A percentile compares a stretch with the other conserved stretches of the same genome.
phyloP scores from a whole-genome alignment of 1,139 yeast genomes.

The Zygoascus meyerae region DNA sequence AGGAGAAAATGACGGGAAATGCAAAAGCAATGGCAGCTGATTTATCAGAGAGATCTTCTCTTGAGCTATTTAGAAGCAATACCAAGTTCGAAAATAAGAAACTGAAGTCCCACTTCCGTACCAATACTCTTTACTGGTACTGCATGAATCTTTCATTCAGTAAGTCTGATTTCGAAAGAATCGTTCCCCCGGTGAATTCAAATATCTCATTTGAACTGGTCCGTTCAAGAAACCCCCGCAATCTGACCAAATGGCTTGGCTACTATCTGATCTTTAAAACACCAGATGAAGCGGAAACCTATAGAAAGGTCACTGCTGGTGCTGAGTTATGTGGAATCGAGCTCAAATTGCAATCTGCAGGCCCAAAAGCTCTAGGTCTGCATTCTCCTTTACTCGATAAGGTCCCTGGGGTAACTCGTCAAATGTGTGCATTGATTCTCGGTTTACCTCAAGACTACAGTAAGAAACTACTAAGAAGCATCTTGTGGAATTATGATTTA shows the following conservation, averaged over 20 bases:
- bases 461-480: slow-evolving; percentile 28
- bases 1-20: too few relatives aligned
- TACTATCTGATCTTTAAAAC: slow-evolving; percentile 50
- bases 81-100: slow-evolving; percentile 8
- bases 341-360: slow-evolving; percentile 42
- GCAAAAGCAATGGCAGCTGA: too few relatives aligned
- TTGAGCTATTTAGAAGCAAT: not conserved
- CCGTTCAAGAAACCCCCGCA: slow-evolving; percentile 45
- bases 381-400: slow-evolving; percentile 26
- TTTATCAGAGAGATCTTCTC: too few relatives aligned
- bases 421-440: slow-evolving; percentile 33
- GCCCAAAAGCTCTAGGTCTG: slow-evolving; percentile 26
- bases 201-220: slow-evolving; percentile 31
- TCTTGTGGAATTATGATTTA: slow-evolving; percentile 42
- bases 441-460: slow-evolving; percentile 37
- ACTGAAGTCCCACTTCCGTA: slow-evolving; percentile 11
- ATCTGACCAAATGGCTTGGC: slow-evolving; percentile 41
- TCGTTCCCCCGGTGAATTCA: slow-evolving; percentile 26
- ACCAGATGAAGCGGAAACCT: slow-evolving; percentile 46
- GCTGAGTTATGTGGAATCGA: slow-evolving; percentile 49
- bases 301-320: slow-evolving; percentile 44
- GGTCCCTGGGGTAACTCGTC: slow-evolving; percentile 26
- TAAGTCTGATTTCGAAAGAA: slow-evolving; percentile 31
- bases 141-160: slow-evolving; percentile 28
- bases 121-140: slow-evolving; percentile 33